Base-by-base conservation (phyloP, 2,329 filamentous ascomycete genomes). In the Ceratocystis albifundus region DNA sequence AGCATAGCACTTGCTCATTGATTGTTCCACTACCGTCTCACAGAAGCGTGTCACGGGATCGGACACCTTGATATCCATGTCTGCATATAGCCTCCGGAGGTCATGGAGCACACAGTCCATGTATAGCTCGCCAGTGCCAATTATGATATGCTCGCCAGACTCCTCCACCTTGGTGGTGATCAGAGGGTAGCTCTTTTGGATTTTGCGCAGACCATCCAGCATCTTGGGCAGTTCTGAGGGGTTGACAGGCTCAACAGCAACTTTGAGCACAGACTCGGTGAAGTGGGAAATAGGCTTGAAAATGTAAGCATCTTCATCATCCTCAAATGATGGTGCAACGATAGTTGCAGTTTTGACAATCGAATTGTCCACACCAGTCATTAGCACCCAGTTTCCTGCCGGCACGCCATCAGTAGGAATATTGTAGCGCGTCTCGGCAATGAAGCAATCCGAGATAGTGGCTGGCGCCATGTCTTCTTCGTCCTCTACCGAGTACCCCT, bases 101-200 rank as follows among this genome's bases (percentile, higher is more conserved):
- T 99, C 94, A 75, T 99, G 94, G 59, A 99, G 81, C 2, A 99
- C 93, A 72, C 94, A 99, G 75, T 99, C 94, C 92, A 99, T 97
- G 78, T 99, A 99, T n/a, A 99, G 80, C 75, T 99, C 94, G 68
- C 94, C 94, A 0, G 94, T 99, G 28, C 94, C 94, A 3, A 99
- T 83, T 61, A 99, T 82, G 70, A 99, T 88, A 74, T 99, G 94
- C 76, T 99, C 94, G 63, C 94, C 94, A 1, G 91, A 96, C 76
- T 99, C 94, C 75, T 99, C 94, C 2, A 99, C 94, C 75, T 97
- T 97, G 3, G 94, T 99, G 12, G 89, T 90, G 71, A 97, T 89
- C 30, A 99, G 82, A 36, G 94, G 94, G 72, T 97, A 99, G 72
- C 90, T 96, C 76, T 99, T 99, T 80, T 96, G 96, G 76, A 99